Base-by-base conservation (phyloP, 805 yeast species). In the Phaffomyces antillensis region DNA sequence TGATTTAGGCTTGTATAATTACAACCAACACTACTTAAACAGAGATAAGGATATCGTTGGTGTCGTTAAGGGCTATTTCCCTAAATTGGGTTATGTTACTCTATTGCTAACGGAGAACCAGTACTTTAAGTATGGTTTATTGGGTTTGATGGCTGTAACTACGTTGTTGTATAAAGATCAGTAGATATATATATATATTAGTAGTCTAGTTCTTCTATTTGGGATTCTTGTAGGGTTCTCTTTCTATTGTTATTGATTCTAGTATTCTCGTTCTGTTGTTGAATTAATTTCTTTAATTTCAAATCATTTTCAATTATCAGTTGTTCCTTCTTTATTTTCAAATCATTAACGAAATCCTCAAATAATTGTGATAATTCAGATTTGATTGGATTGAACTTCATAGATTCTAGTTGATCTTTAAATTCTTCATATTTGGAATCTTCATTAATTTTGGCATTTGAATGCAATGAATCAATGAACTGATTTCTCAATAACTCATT, bases 61-160 rank as follows among this genome's bases (percentile, higher is more conserved):
- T 2, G 80, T 89, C 2, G 99, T 91, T n/a, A 83, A 83, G 65
- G 97, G 85, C 1, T 93, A 90, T 61, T 68, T 93, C 46, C 99
- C 99, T 15, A 77, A 75, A 56, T 71, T 90, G 16, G 99, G 99
- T 0, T 93, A 93, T 56, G 75, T 89, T 9, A 93, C 99, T 1
- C 90, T 93, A 47, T 76, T 91, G 60, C 77, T 93, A 50, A 86
- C 96, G 7, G 99, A 93, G 59, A 87, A 88, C 60, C 76, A 77
- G 46, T 88, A 86, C 60, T 83, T 89, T 62, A 86, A 88, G 59
- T 84, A 77, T 56, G 83, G 82, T 0, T 66, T 91, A 59, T 65
- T 93, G 56, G 96, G 87, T 0, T 59, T 83, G 28, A 69, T 90
- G 66, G 90, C 83, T 3, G 42, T 91, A 20, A 72, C 88, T 17